Evolutionary conservation across 768 basidiomycete species (phyloP), one percentile per base, ranked within the genome.

Genomic region (Pholiota conissans): DNA sequence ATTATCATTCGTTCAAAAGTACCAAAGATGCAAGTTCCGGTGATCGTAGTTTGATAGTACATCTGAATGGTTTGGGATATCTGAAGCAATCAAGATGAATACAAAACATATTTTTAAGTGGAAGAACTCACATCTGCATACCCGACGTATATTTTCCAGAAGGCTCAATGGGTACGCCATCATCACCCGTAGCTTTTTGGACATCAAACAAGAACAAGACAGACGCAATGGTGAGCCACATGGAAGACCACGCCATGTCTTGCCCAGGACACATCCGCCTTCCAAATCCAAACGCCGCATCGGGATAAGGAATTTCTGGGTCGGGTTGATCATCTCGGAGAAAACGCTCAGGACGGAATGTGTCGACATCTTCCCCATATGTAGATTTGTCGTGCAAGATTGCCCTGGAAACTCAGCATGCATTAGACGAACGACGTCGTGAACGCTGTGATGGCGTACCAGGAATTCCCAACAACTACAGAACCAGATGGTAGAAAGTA

Each of bases 311-410:
- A 18, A 62, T 46, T 26, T 64, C 52, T 2, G 52, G 49, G 24
- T 66, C 56, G 9, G 63, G 52, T 35, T 58, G 55, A 24, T 62
- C 65, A 11, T 64, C 60, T 8, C 30, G 69, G 46, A 86, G 66
- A 71, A 81, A 82, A 29, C 85, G 74, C 57, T 84, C 81, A 11
- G 86, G 85, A 24, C 75, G 72, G 69, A 85, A 85, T 5, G 61
- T 60, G 56, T 74, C 74, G 13, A 46, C 29, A 4, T 84, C 76
- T 42, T 84, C 73, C 14, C 77, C 75, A 69, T 82, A 86, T 42
- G 71, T 71, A 1, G 59, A 64, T 49, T 76, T 74, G 62, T 86
- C 80, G 55, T 81, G 84, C 16, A 76, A 71, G 22, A 78, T 75
- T 5, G 69, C 78, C 75, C 77, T 57, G 42, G 14, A 24, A 20